Conservation (phyloP, 179 eudicot species). For the Actinidia arguta region DNA sequence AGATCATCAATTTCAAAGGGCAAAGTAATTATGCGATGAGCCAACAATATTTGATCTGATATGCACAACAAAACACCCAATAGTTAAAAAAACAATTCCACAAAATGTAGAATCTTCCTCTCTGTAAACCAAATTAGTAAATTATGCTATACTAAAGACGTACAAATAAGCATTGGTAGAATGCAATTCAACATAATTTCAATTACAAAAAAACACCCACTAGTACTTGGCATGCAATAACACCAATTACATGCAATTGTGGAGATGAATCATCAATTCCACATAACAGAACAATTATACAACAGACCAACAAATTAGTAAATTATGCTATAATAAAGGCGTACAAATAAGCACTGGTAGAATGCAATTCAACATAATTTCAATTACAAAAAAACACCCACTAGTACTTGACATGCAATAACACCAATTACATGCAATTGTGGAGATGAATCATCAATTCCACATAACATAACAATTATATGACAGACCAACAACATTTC, state of each 20-base stretch:
- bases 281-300: background rate
- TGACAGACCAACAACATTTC: background rate
- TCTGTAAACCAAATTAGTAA: no score
- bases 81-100: no score
- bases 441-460: background rate
- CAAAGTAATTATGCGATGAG: no score
- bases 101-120: no score
- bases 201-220: conserved; percentile 1
- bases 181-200: background rate
- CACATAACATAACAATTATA: background rate
- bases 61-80: no score
- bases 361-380: background rate
- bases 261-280: background rate
- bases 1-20: no score
- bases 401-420: background rate
- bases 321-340: background rate
- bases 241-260: background rate
- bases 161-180: background rate
- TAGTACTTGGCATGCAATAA: background rate
- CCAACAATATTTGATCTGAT: no score
- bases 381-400: background rate
- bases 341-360: background rate
- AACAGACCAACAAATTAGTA: background rate
- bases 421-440: background rate
- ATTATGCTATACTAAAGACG: no score